Evolutionary conservation across 2,329 filamentous ascomycete genomes (phyloP).

Genomic region (Penicillium sp.): DNA sequence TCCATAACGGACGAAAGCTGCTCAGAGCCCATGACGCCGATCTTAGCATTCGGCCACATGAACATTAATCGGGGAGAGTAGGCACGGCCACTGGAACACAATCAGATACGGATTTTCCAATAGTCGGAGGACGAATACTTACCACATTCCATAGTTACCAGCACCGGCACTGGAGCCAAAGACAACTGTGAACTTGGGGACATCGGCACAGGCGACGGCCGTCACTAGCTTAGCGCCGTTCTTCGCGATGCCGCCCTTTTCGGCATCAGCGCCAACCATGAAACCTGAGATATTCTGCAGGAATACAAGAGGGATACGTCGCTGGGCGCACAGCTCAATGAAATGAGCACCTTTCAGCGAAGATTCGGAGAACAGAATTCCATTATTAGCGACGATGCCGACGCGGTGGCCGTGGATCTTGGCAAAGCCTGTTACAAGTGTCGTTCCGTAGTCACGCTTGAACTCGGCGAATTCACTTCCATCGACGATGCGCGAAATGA

Average conservation of each 20-base stretch:
- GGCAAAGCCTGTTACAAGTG: constrained; percentile 87
- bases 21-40: constrained; percentile 93
- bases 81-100: constrained; percentile 64
- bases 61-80: constrained; percentile 89
- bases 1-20: constrained; percentile 92
- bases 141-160: constrained; percentile 97
- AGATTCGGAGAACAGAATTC: constrained; percentile 85
- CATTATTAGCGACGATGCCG: constrained; percentile 92
- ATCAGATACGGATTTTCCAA: not conserved
- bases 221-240: constrained; percentile 96
- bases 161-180: constrained; percentile 91
- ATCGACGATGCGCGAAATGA: constrained; percentile 90
- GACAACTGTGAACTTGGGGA: constrained; percentile 95
- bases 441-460: constrained; percentile 84
- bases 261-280: constrained; percentile 92
- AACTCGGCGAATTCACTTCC: constrained; percentile 88
- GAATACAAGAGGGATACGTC: constrained; percentile 84
- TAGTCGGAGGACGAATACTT: constrained; percentile 27
- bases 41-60: constrained; percentile 97
- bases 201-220: constrained; percentile 86
- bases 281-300: constrained; percentile 96
- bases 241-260: constrained; percentile 93
- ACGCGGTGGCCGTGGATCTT: constrained; percentile 84
- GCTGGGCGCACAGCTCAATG: constrained; percentile 87
- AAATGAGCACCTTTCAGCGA: constrained; percentile 95